Evolutionary conservation across 768 basidiomycete genomes (phyloP).

Genomic region (Leucogyrophana mollusca): DNA sequence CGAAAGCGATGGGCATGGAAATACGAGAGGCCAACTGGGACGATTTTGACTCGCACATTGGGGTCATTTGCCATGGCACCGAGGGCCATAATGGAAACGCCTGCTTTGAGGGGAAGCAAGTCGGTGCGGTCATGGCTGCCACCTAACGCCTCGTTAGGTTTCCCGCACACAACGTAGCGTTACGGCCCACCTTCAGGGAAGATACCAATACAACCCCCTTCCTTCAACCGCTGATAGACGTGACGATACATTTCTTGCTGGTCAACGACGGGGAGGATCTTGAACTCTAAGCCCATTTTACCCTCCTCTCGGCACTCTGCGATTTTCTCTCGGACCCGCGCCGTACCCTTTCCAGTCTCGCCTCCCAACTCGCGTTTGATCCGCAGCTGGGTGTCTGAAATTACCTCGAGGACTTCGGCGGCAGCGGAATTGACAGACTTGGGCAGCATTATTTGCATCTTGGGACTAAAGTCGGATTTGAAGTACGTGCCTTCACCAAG

Average conservation of each 20-base stretch:
- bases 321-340: conserved; percentile 64
- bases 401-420: conserved; percentile 84
- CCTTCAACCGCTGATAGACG: conserved; percentile 83
- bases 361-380: conserved; percentile 87
- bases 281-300: conserved; percentile 69
- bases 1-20: conserved; percentile 87
- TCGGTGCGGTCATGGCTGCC: conserved; percentile 98
- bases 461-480: conserved; percentile 64
- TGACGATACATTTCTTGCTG: conserved; percentile 93
- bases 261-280: conserved; percentile 84
- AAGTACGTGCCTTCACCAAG: conserved; percentile 83
- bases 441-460: conserved; percentile 85
- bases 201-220: conserved; percentile 91
- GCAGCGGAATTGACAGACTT: conserved; percentile 73
- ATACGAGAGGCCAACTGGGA: conserved; percentile 77
- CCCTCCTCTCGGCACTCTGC: conserved; percentile 58
- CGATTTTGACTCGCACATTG: conserved; percentile 84
- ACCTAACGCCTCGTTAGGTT: conserved; percentile 47
- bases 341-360: conserved; percentile 73
- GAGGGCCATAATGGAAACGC: conserved; percentile 96
- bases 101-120: conserved; percentile 94
- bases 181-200: conserved; percentile 88
- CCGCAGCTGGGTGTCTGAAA: conserved; percentile 83
- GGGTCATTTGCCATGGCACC: conserved; percentile 96
- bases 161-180: not conserved